phyloP scores from a whole-genome alignment of 495 filamentous ascomycete genomes.

The Hypoxylon lienhwacheense region DNA sequence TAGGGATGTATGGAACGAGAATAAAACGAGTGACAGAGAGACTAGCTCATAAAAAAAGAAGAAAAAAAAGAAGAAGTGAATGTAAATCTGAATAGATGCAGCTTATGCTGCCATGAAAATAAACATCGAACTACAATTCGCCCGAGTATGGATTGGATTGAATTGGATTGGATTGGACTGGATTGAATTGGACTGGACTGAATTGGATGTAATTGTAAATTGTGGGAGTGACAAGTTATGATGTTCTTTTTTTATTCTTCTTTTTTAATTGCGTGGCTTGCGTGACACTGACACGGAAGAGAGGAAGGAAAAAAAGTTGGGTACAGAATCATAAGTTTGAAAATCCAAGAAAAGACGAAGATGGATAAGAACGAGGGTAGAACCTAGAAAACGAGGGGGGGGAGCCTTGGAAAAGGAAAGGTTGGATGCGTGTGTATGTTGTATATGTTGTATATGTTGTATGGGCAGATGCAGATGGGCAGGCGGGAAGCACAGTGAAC shows the following conservation, averaged over 20 bases:
- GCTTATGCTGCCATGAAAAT: constrained; percentile 38
- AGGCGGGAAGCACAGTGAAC: constrained; percentile 14
- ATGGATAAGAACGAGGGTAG: constrained; percentile 16
- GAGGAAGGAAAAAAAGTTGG: not conserved
- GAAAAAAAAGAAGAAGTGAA: no score
- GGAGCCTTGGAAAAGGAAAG: constrained; percentile 1
- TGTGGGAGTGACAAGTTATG: constrained; percentile 26
- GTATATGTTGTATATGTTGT: no score
- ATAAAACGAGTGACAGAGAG: constrained; percentile 55
- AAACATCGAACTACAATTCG: constrained; percentile 30
- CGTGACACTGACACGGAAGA: constrained; percentile 14
- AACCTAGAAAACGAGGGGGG: constrained; percentile 22
- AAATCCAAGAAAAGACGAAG: constrained; percentile 11
- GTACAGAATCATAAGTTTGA: no score
- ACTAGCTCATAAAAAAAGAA: constrained; percentile 55
- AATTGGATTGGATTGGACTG: no score
- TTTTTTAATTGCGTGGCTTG: constrained; percentile 2
- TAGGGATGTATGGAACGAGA: constrained; percentile 9
- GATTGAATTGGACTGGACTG: no score
- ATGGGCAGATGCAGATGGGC: not conserved
- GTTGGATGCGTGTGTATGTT: no score
- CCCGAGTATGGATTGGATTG: constrained; percentile 21
- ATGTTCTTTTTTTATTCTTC: not conserved
- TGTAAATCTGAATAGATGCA: constrained; percentile 32
- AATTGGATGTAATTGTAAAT: no score